These are phyloP conservation scores for Iberis pinnata DNA, from an alignment of 345 rosid species.

Conservation along the genomic window DNA sequence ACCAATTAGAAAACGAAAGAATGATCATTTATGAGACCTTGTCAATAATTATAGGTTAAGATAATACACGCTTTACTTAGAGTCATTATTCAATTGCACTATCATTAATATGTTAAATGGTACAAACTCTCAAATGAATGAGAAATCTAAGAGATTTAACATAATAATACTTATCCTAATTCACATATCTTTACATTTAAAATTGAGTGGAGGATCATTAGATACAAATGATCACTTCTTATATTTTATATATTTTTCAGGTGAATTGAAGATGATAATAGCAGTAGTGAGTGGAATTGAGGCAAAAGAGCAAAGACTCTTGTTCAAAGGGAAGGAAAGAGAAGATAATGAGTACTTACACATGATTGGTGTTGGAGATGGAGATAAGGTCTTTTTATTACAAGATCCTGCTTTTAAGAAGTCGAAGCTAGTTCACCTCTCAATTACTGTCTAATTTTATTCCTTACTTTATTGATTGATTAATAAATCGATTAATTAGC, in stretches of 20 bases:
- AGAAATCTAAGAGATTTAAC: no score
- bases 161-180: no score
- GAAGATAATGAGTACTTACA: slow-evolving; percentile 69
- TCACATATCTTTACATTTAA: not conserved
- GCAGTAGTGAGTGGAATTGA: slow-evolving; percentile 60
- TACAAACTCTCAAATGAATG: no score
- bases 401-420: slow-evolving; percentile 88
- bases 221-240: slow-evolving; percentile 1
- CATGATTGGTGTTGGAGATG: slow-evolving; percentile 91
- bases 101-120: no score
- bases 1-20: no score
- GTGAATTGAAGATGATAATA: slow-evolving; percentile 68
- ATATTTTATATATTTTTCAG: slow-evolving; percentile 28
- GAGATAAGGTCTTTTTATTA: slow-evolving; percentile 64
- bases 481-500: slow-evolving; percentile 8
- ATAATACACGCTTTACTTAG: no score
- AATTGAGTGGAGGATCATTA: not conserved
- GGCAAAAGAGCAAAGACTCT: slow-evolving; percentile 71
- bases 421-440: slow-evolving; percentile 47
- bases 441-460: slow-evolving; percentile 22
- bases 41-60: no score
- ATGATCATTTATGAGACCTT: no score
- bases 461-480: not conserved
- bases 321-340: slow-evolving; percentile 90
- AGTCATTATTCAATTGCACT: no score